Percentiles rank a stretch among this genome's conserved stretches.
These are phyloP conservation scores for Beauveria varroae DNA, from an alignment of 2,329 filamentous ascomycete genomes.

Conservation along the genomic window DNA sequence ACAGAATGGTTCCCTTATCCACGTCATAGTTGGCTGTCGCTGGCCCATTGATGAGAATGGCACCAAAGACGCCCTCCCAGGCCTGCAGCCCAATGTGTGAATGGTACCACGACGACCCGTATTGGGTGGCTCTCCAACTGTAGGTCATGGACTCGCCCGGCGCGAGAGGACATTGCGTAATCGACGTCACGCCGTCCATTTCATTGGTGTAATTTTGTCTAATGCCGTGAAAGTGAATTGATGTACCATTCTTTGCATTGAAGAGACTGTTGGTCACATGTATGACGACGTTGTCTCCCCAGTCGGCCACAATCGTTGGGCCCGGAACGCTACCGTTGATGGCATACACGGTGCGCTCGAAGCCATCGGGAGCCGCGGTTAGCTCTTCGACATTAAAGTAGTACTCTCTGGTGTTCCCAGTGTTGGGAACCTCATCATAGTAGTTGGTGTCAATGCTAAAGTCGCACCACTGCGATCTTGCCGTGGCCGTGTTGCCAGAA, in stretches of 20 bases:
- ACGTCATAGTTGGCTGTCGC: conserved; percentile 52
- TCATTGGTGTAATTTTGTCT: conserved; percentile 47
- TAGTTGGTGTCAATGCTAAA: conserved; percentile 42
- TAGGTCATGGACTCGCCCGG: conserved; percentile 48
- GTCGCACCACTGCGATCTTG: conserved; percentile 33
- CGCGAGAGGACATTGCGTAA: conserved; percentile 44
- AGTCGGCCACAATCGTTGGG: conserved; percentile 47
- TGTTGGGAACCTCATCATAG: conserved; percentile 32
- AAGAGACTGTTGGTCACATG: conserved; percentile 48
- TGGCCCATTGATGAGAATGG: conserved; percentile 55
- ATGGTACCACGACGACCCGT: conserved; percentile 54
- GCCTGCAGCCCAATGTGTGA: conserved; percentile 45
- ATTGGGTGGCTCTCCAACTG: conserved; percentile 46
- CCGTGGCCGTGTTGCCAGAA: conserved; percentile 24
- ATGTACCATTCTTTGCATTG: conserved; percentile 43
- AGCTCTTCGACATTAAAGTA: conserved; percentile 34
- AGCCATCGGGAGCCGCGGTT: conserved; percentile 38
- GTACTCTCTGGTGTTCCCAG: conserved; percentile 43
- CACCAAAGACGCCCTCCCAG: conserved; percentile 51
- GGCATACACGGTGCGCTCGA: conserved; percentile 32
- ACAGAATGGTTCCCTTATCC: conserved; percentile 51
- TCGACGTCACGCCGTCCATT: conserved; percentile 47
- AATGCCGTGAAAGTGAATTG: conserved; percentile 57
- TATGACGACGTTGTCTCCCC: conserved; percentile 35
- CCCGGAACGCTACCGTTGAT: conserved; percentile 54